Conservation (phyloP, 768 basidiomycete genomes). For the Russula sp. region DNA sequence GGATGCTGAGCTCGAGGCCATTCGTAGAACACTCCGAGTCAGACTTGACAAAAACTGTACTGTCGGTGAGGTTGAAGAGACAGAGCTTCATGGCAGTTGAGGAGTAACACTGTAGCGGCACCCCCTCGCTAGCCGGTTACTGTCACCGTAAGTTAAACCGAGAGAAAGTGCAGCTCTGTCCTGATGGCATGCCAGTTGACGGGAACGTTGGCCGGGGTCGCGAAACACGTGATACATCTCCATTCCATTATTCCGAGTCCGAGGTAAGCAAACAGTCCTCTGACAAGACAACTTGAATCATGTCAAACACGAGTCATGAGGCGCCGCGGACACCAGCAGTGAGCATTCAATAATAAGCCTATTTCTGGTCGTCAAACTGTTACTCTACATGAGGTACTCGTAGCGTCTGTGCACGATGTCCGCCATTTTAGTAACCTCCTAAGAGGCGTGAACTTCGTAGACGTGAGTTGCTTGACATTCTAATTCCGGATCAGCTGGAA, state of each 20-base stretch:
- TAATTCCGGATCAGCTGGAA: not conserved
- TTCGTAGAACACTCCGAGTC: not conserved
- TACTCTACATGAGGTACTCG: constrained; percentile 43
- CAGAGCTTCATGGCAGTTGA: constrained; percentile 27
- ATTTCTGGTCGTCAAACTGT: not conserved
- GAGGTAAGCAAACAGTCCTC: no score
- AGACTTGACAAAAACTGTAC: constrained; percentile 25
- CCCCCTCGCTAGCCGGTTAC: not conserved
- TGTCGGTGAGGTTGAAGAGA: constrained; percentile 36
- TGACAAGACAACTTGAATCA: not conserved
- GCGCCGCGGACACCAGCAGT: constrained; percentile 9
- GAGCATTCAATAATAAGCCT: not conserved
- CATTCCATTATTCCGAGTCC: no score
- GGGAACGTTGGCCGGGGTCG: not conserved
- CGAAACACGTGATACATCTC: not conserved
- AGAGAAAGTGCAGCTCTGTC: no score
- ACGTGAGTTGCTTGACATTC: constrained; percentile 43
- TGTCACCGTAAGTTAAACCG: no score
- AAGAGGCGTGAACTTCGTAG: constrained; percentile 74
- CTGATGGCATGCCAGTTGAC: no score
- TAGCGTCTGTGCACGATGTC: constrained; percentile 73
- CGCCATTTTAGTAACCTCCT: constrained; percentile 73
- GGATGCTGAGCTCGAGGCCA: not conserved
- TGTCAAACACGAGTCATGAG: not conserved
- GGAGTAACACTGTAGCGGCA: not conserved